These are phyloP conservation scores for Tetracladium setigerum DNA, from an alignment of 495 filamentous ascomycete species.

Conservation along the genomic window DNA sequence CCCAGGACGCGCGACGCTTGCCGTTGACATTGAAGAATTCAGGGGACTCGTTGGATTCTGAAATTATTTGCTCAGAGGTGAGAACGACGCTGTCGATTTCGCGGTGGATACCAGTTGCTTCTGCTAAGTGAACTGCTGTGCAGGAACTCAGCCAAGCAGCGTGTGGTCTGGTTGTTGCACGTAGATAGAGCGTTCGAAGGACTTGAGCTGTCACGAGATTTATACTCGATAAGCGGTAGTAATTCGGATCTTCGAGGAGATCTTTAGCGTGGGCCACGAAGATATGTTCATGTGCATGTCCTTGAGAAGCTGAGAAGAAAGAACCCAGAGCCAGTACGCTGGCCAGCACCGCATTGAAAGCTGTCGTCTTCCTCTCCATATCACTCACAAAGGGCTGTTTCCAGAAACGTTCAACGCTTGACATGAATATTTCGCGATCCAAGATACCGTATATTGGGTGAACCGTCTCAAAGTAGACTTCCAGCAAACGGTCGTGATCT, in stretches of 20 bases:
- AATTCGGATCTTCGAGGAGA: slow-evolving; percentile 35
- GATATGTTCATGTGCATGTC: slow-evolving; percentile 24
- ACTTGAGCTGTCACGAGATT: slow-evolving; percentile 41
- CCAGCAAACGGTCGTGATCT: slow-evolving; percentile 28
- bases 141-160: slow-evolving; percentile 49
- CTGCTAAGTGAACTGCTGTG: slow-evolving; percentile 44
- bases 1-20: no score
- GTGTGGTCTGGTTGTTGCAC: slow-evolving; percentile 44
- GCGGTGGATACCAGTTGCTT: slow-evolving; percentile 39
- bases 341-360: slow-evolving; percentile 37
- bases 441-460: slow-evolving; percentile 43
- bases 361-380: not conserved
- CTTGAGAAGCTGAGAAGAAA: slow-evolving; percentile 33
- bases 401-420: slow-evolving; percentile 30
- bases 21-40: not conserved
- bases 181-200: slow-evolving; percentile 43
- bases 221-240: slow-evolving; percentile 23
- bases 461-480: slow-evolving; percentile 40
- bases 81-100: slow-evolving; percentile 20
- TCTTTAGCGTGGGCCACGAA: slow-evolving; percentile 34
- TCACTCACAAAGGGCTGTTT: not conserved
- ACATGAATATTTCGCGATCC: slow-evolving; percentile 25
- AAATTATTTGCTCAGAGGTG: not conserved
- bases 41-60: not conserved
- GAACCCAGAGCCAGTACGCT: slow-evolving; percentile 41